These are phyloP conservation scores for Rosellinia necatrix DNA, from an alignment of 2,329 filamentous ascomycete species.

Conservation along the genomic window DNA sequence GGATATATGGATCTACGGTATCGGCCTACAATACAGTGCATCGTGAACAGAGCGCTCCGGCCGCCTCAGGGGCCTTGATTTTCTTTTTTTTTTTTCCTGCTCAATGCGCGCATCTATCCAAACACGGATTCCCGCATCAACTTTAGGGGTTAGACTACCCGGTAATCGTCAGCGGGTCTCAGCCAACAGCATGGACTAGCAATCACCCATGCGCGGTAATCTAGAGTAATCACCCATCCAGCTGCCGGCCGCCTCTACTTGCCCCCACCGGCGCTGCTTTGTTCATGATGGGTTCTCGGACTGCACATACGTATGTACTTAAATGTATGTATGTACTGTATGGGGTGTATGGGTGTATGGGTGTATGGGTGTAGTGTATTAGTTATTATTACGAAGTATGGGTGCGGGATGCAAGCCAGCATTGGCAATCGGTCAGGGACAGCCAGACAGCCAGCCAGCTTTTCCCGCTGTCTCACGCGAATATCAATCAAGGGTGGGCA, in stretches of 20 bases:
- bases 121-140: constrained; percentile 19
- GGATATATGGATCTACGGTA: too few species aligned
- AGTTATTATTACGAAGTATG: too few species aligned
- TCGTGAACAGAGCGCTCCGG: constrained; percentile 6
- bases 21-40: too few species aligned
- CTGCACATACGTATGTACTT: constrained; percentile 9
- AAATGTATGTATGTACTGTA: background rate
- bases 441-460: too few species aligned
- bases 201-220: constrained; percentile 24
- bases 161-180: constrained; percentile 29
- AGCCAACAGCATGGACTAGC: constrained; percentile 19
- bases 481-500: too few species aligned
- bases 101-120: constrained; percentile 17
- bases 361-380: too few species aligned
- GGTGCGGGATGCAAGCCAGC: too few species aligned
- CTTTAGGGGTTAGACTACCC: constrained; percentile 17
- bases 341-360: too few species aligned
- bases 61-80: constrained; percentile 11
- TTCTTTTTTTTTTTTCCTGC: constrained; percentile 1
- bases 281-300: constrained; percentile 22
- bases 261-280: constrained; percentile 26
- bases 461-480: too few species aligned
- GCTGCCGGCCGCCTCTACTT: constrained; percentile 39
- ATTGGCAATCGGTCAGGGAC: too few species aligned
- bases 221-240: constrained; percentile 19